Evolutionary conservation across 331 rosid species (phyloP).

Genomic region (Spiraea crenata): DNA sequence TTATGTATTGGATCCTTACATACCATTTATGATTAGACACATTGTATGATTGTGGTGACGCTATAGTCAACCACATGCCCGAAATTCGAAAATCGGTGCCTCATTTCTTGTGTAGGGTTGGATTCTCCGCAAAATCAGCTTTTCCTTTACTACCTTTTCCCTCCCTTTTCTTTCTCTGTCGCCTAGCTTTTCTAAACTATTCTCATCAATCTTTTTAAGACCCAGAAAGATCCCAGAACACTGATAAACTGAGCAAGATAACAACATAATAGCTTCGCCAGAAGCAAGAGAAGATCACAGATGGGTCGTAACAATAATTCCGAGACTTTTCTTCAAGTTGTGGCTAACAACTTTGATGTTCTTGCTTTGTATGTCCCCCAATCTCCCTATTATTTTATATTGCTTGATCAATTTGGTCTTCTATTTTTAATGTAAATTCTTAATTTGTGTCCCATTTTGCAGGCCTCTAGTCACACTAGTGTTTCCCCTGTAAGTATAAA

Average conservation of each 20-base stretch:
- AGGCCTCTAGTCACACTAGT: conserved; percentile 87
- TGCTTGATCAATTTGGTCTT: background rate
- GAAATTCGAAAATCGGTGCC: conserved; percentile 65
- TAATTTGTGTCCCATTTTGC: conserved; percentile 11
- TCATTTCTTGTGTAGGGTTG: conserved; percentile 43
- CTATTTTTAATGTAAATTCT: background rate
- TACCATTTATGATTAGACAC: no score
- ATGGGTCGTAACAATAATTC: conserved; percentile 48
- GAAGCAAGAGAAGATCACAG: background rate
- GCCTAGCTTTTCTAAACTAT: conserved; percentile 15
- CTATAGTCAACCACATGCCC: background rate
- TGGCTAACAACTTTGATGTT: conserved; percentile 79
- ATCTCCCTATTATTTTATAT: background rate
- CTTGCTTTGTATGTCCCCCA: conserved; percentile 65
- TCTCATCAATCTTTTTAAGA: background rate
- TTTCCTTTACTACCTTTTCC: conserved; percentile 30
- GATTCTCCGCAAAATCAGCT: conserved; percentile 41
- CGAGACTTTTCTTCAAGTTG: conserved; percentile 61
- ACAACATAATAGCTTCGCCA: background rate
- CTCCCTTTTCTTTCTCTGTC: background rate
- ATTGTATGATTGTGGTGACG: no score
- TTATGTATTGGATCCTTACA: no score
- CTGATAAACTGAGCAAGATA: no score
- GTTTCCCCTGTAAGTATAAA: conserved; percentile 75
- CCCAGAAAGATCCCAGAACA: background rate